phyloP scores from a whole-genome alignment of 208 protist genomes.

The Naegleria lovaniensis region DNA sequence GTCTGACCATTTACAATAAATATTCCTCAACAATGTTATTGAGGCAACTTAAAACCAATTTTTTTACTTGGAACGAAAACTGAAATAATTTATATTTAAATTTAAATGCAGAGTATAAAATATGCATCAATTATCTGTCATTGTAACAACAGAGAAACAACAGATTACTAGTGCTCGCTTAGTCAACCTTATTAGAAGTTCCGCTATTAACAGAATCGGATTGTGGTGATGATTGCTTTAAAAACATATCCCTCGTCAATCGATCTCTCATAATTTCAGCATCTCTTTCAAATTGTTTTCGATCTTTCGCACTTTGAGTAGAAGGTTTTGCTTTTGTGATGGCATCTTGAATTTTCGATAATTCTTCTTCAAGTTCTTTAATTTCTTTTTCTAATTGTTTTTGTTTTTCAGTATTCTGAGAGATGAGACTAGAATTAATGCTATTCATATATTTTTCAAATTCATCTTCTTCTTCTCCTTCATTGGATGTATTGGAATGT shows the following conservation, averaged over 20 bases:
- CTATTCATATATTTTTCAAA: not conserved
- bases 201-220: not conserved
- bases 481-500: not conserved
- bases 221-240: not conserved
- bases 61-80: too few relatives aligned
- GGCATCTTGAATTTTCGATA: not conserved
- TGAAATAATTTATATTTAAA: too few relatives aligned
- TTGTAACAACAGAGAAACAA: too few relatives aligned
- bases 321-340: not conserved
- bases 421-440: not conserved
- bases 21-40: too few relatives aligned
- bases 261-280: constrained; percentile 10
- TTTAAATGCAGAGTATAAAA: too few relatives aligned
- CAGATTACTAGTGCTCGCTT: too few relatives aligned
- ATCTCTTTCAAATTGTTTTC: not conserved
- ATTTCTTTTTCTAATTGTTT: not conserved
- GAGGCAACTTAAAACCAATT: too few relatives aligned
- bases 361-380: not conserved
- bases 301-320: not conserved
- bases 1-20: too few relatives aligned
- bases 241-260: not conserved
- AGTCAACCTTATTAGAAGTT: not conserved
- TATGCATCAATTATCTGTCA: too few relatives aligned
- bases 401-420: not conserved
- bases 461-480: not conserved